These are phyloP conservation scores for Mortierella hygrophila DNA, from an alignment of 192 early-diverging fungal genomes.

Conservation along the genomic window DNA sequence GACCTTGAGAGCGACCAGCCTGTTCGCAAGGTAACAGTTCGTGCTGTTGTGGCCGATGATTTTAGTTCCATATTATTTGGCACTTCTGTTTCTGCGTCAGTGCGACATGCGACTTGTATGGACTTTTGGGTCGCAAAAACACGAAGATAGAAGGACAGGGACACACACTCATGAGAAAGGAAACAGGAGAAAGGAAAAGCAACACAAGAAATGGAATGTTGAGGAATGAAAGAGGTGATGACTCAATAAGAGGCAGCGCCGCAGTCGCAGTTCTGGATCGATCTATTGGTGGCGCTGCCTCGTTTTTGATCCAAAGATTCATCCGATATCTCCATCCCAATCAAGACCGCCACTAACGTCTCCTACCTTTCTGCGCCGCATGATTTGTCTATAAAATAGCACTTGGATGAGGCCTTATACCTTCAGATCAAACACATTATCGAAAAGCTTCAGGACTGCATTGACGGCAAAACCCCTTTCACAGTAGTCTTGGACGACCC, in stretches of 20 bases:
- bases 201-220: no score
- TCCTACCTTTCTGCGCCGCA: slow-evolving; percentile 1
- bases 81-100: background rate
- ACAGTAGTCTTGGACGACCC: slow-evolving; percentile 91
- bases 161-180: background rate
- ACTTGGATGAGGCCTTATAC: slow-evolving; percentile 73
- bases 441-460: slow-evolving; percentile 69
- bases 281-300: background rate
- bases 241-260: background rate
- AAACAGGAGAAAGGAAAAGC: background rate
- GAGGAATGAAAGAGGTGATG: background rate
- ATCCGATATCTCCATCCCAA: background rate
- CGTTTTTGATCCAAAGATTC: background rate
- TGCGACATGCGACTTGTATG: background rate
- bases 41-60: background rate
- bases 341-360: background rate
- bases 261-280: slow-evolving; percentile 10
- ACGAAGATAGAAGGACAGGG: background rate
- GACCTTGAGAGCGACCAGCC: slow-evolving; percentile 85
- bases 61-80: background rate
- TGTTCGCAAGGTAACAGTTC: slow-evolving; percentile 69
- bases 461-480: slow-evolving; percentile 71
- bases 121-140: background rate
- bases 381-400: slow-evolving; percentile 29
- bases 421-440: slow-evolving; percentile 81